Base-by-base conservation (phyloP, 768 basidiomycete genomes). In the Calocybe cyanea region DNA sequence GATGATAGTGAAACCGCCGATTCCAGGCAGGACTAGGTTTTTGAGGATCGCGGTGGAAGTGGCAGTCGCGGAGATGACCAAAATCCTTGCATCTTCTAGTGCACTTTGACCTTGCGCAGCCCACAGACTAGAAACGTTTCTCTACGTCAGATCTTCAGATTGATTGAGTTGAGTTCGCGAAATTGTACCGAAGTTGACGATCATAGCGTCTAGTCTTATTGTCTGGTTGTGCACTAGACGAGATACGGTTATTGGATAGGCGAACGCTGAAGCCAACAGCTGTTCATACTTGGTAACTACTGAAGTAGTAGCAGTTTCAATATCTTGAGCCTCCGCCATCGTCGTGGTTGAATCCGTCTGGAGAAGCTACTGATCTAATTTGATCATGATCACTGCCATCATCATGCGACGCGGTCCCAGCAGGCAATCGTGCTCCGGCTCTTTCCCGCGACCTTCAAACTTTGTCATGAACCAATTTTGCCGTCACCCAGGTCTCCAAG, bases 1-100 rank as follows among this genome's bases (percentile, higher is more conserved):
- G 48, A 96, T 78, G 62, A 98, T 80, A 38, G 94, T 95, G 63
- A 96, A 98, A 59, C 88, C 81, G n/a, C 94, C 92, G 53, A 97
- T 82, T 7, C 95, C 95, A 2, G 96, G 96, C 7, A 98, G 80
- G 31, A 98, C 92, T 50, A 98, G 84, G 60, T 98, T 98, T 76
- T 99, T 98, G 45, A 99, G 76, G 54, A 90, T 80, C 38, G 90
- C 85, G 24, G 92, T 90, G 2, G 88, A 83, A 1, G 93, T 91
- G 0, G 92, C 91, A 18, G 83, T 81, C 0, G 73, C 85, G 32
- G 84, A 85, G 47, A 97, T 65, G 53, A 96, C 81, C 23, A 98
- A 76, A 34, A 97, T 73, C 38, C 85, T 78, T 10, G 92, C 77
- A 2, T 81, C 74, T 64, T 98, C 94, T 47, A 98, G 84, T 0